Conservation (phyloP, 768 basidiomycete genomes). For the Mycena amicta region DNA sequence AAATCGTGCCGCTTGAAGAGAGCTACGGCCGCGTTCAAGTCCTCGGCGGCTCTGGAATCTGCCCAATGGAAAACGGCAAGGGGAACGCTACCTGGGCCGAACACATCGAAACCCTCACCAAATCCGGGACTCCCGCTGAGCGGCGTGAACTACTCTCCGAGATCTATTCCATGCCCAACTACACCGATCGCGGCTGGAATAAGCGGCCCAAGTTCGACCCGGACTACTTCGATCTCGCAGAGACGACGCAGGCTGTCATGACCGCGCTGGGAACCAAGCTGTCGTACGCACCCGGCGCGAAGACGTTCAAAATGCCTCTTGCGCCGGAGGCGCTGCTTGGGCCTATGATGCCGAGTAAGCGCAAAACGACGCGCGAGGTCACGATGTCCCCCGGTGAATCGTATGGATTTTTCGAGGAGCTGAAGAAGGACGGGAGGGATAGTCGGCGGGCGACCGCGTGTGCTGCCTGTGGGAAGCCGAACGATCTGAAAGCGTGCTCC, state of each 20-base stretch:
- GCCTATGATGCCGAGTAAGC: conserved; percentile 6
- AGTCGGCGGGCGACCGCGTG: conserved; percentile 24
- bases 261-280: conserved; percentile 24
- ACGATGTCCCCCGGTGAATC: conserved; percentile 7
- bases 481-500: too few species aligned
- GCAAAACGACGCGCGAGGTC: conserved; percentile 20
- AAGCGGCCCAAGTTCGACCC: conserved; percentile 18
- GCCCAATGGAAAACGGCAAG: conserved; percentile 27
- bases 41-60: conserved; percentile 29
- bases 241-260: conserved; percentile 21
- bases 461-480: conserved; percentile 30
- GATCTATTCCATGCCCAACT: conserved; percentile 24
- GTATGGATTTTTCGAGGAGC: conserved; percentile 27
- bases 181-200: conserved; percentile 24
- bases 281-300: conserved; percentile 25
- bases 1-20: conserved; percentile 24
- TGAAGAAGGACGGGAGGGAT: conserved; percentile 24
- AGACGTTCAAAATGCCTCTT: conserved; percentile 23
- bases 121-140: conserved; percentile 13
- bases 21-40: conserved; percentile 27
- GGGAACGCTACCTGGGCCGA: conserved; percentile 22
- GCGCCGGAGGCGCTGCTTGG: conserved; percentile 13
- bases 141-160: conserved; percentile 26
- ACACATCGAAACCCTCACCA: conserved; percentile 19
- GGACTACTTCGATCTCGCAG: conserved; percentile 24